These are phyloP conservation scores for Baorangia bicolor DNA, from an alignment of 768 basidiomycete genomes.

Conservation along the genomic window DNA sequence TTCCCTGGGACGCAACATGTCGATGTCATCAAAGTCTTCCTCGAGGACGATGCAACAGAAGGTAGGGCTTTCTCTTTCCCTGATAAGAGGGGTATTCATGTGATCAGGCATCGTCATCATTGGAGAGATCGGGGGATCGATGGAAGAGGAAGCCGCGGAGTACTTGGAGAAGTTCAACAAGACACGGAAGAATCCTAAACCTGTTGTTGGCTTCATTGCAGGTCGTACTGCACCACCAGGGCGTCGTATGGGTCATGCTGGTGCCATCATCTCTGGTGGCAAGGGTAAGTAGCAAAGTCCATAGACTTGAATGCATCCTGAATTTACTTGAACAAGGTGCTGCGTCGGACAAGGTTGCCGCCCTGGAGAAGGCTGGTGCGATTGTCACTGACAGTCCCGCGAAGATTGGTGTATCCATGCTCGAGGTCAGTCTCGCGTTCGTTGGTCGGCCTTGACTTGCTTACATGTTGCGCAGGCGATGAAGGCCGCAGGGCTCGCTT, in stretches of 20 bases:
- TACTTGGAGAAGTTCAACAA: conserved; percentile 94
- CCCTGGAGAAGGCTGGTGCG: conserved; percentile 87
- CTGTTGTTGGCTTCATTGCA: conserved; percentile 97
- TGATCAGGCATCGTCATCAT: conserved; percentile 88
- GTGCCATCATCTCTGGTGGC: conserved; percentile 96
- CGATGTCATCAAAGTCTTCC: conserved; percentile 94
- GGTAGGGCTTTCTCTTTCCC: conserved; percentile 43
- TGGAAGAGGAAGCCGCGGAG: conserved; percentile 99
- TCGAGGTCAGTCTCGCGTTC: conserved; percentile 58
- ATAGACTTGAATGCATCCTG: not conserved
- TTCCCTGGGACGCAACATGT: conserved; percentile 96
- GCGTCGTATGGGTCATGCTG: conserved; percentile 97
- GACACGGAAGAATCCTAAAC: conserved; percentile 82
- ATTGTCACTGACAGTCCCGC: conserved; percentile 95
- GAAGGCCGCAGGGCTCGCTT: conserved; percentile 71
- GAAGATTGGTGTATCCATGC: conserved; percentile 87
- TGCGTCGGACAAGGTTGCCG: conserved; percentile 90
- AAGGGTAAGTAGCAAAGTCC: conserved; percentile 59
- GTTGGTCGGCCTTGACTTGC: conserved; percentile 1
- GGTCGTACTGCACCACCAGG: conserved; percentile 98
- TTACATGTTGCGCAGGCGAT: conserved; percentile 53
- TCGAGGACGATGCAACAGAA: conserved; percentile 91
- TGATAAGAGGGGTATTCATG: conserved; percentile 1
- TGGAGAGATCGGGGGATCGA: conserved; percentile 97
- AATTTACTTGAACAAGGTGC: conserved; percentile 51